Base-by-base conservation (phyloP, 306 rosid species). In the Pterocarpus santalinus region DNA sequence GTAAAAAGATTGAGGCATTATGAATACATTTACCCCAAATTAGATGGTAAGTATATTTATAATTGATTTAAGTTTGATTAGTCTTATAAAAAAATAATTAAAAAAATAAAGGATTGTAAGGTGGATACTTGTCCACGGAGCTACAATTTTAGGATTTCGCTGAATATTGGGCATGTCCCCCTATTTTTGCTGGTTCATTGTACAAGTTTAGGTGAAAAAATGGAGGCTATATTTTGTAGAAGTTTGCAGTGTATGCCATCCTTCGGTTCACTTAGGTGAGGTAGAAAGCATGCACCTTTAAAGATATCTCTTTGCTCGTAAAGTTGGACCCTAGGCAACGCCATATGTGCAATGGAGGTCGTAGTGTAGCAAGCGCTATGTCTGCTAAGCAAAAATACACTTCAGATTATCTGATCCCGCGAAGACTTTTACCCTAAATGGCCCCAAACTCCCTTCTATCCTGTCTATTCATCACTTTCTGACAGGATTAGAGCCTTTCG, bases 1-100 rank as follows among this genome's bases (percentile, higher is more conserved):
- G 32, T 7, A 0, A 7, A 66, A 41, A 66, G 44, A 36, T 16
- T 66, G 34, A 16, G 5, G 41, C 39, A 46, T 69, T 11, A 47
- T 46, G 47, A 8, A 75, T 41, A 73, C 39, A 55, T 22, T 22
- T 22, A 22, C 28, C 52, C 70, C 4, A 64, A 61, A 80, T 49
- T 35, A 47, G 63, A 70, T 16, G 30, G 69, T 36, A 43, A 56
- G 28, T 3, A 7, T 57, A 32, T n/a, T 6, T n/a, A 34, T 52
- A 36, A 34, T 34, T 7, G 51, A 51, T 65, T 7, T 12, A 52
- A 66, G 66, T 30, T 78, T 78, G 51, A 30, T 10, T 41, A 57
- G 33, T 13, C 12, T 57, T 35, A 16, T 30, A 10, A 44, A 52
- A 2, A 57, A 33, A 22, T 22, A 22, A 22, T 22, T 51, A 47